Evolutionary conservation across 2,329 filamentous ascomycete genomes (phyloP), one percentile per base, ranked within the genome.

Genomic region (Ophiocordyceps camponoti-floridani): DNA sequence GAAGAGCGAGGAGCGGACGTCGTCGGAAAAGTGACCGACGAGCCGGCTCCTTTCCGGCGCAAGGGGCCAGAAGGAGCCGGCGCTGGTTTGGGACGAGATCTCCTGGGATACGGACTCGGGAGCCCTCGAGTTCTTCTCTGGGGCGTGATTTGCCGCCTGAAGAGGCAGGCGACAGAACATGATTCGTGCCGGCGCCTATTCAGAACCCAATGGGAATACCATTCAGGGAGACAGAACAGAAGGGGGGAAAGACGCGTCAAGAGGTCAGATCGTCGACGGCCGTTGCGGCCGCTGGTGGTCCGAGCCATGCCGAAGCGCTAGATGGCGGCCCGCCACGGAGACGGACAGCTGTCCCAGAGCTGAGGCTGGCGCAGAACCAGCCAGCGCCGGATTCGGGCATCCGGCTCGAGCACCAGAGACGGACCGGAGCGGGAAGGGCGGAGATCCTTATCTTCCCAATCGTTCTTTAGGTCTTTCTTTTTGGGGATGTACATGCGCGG

Each of bases 1-100:
- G 48, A 70, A 62, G 3, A 52, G 41, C 0, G 63, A 64, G 11
- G 63, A 56, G 35, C 60, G 56, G 38, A 73, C 55, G 18, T 59
- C 48, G 44, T 57, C 43, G 4, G 46, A 48, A 13, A 59, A 47
- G 40, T 57, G 50, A 2, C 40, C n/a, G 35, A 45, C 26, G 12
- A 51, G 14, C 31, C 40, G 23, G 7, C 43, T 23, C 13, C 41
- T 26, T 11, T 26, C 26, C 13, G 42, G 11, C 4, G 7, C 31
- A 26, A 37, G 13, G 16, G 5, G 19, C 38, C 18, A 18, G 12
- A 12, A 19, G 27, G 13, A 14, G 41, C 18, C 12, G 4, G 27
- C 27, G 27, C 10, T 18, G 13, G 18, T 27, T 26, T 37, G 27
- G 6, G 38, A 41, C 38, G 38, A 41, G 38, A 26, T 27, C 18